Percentiles rank a stretch among this genome's conserved stretches.
These are phyloP conservation scores for Monosporozyma unispora DNA, from an alignment of 805 yeast genomes.

Conservation along the genomic window DNA sequence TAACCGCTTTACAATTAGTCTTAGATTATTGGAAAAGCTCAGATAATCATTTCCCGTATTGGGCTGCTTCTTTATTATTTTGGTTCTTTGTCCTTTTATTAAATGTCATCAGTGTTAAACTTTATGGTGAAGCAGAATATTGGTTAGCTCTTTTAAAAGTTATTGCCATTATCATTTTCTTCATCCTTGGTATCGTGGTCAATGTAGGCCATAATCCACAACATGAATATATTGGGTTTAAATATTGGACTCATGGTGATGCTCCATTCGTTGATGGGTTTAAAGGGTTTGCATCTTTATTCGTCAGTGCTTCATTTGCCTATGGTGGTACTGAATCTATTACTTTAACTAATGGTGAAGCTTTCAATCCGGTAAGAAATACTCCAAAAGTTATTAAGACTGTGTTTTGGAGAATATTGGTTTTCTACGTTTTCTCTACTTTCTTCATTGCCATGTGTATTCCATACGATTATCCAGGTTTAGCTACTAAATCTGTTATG, in stretches of 20 bases:
- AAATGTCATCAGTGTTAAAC: slow-evolving; percentile 44
- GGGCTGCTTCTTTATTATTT: slow-evolving; percentile 44
- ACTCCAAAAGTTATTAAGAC: slow-evolving; percentile 53
- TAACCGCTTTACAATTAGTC: slow-evolving; percentile 52
- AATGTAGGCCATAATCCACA: slow-evolving; percentile 50
- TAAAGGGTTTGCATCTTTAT: slow-evolving; percentile 42
- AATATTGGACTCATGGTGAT: slow-evolving; percentile 46
- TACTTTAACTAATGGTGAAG: slow-evolving; percentile 47
- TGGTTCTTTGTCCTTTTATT: slow-evolving; percentile 40
- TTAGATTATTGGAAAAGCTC: slow-evolving; percentile 39
- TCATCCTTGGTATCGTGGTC: slow-evolving; percentile 46
- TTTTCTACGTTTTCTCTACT: slow-evolving; percentile 47
- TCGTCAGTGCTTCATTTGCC: slow-evolving; percentile 45
- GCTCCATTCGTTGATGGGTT: slow-evolving; percentile 47
- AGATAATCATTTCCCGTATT: slow-evolving; percentile 34
- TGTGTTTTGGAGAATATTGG: slow-evolving; percentile 47
- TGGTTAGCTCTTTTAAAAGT: slow-evolving; percentile 49
- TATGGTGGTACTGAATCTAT: slow-evolving; percentile 43
- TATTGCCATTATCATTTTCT: slow-evolving; percentile 47
- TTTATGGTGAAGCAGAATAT: slow-evolving; percentile 58
- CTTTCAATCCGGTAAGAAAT: slow-evolving; percentile 46
- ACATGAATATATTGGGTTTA: slow-evolving; percentile 46
- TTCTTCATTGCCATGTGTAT: slow-evolving; percentile 53
- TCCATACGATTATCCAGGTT: slow-evolving; percentile 47
- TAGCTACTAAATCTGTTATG: slow-evolving; percentile 21